phyloP scores from a whole-genome alignment of 495 filamentous ascomycete genomes.

The Aspergillus taichungensis region DNA sequence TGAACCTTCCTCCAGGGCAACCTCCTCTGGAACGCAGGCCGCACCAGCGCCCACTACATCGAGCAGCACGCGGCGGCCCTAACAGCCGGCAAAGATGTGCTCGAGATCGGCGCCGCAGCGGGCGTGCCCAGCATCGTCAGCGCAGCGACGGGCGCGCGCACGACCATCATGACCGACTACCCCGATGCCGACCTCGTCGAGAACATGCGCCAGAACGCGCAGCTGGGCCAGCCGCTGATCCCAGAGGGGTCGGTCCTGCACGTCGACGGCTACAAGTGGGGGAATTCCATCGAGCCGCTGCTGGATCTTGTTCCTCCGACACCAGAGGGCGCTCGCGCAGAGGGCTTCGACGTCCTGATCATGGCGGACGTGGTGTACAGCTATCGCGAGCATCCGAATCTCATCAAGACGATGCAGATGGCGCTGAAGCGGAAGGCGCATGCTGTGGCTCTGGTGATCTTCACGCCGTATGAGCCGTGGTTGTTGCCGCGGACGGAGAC shows the following conservation, averaged over 20 bases:
- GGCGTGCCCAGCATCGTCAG: constrained; percentile 77
- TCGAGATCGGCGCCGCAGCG: constrained; percentile 86
- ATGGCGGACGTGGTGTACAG: constrained; percentile 86
- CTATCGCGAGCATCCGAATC: constrained; percentile 70
- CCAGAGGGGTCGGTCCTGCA: constrained; percentile 31
- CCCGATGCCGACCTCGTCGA: constrained; percentile 70
- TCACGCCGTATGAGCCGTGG: constrained; percentile 91
- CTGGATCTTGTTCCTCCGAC: constrained; percentile 36
- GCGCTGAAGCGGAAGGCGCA: constrained; percentile 47
- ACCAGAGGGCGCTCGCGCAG: constrained; percentile 3
- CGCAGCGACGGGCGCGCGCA: constrained; percentile 57
- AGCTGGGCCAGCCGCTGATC: constrained; percentile 27
- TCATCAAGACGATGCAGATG: constrained; percentile 58
- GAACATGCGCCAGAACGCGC: constrained; percentile 68
- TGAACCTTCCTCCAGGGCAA: too few relatives aligned
- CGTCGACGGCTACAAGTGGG: constrained; percentile 74
- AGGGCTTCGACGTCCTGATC: constrained; percentile 69
- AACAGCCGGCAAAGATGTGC: constrained; percentile 53
- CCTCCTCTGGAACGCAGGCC: constrained; percentile 82
- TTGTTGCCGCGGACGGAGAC: constrained; percentile 69
- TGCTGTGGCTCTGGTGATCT: constrained; percentile 73
- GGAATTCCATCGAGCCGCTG: constrained; percentile 44
- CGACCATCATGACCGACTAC: constrained; percentile 80
- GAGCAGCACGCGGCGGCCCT: constrained; percentile 50
- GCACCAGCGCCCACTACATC: constrained; percentile 66